These are phyloP conservation scores for Talaromyces sp. DNA, from an alignment of 2,329 filamentous ascomycete genomes.

Conservation along the genomic window DNA sequence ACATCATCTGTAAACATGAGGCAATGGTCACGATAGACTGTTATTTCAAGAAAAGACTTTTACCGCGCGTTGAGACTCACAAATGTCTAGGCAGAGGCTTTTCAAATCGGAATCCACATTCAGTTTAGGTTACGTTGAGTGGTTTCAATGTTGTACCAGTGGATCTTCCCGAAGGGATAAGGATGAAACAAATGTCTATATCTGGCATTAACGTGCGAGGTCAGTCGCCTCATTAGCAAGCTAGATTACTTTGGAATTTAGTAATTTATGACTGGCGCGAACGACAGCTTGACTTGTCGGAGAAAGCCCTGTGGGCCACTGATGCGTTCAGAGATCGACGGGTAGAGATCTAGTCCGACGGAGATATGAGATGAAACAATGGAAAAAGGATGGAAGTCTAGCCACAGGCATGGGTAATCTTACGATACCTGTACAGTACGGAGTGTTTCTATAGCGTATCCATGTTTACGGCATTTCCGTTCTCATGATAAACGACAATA, in stretches of 20 bases:
- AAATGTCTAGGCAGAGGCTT: neutral
- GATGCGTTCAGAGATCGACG: neutral
- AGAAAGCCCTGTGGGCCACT: neutral
- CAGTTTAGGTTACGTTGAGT: neutral
- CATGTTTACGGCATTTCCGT: neutral
- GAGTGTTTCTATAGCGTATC: neutral
- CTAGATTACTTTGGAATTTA: neutral
- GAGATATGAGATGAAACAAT: neutral
- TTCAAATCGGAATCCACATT: neutral
- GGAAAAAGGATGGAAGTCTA: neutral
- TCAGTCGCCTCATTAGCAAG: neutral
- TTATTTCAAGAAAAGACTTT: no score
- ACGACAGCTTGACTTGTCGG: neutral
- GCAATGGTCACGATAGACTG: neutral
- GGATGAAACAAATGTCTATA: neutral
- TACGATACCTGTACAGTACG: neutral
- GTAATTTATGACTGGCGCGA: neutral
- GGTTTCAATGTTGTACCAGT: no score
- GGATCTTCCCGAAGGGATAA: neutral
- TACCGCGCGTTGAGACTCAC: no score
- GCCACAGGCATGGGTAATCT: neutral
- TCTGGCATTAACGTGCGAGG: neutral
- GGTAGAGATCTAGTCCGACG: neutral
- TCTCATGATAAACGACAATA: neutral
- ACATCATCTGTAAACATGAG: neutral